A percentile compares a stretch with the other conserved stretches of the same genome.
These are phyloP conservation scores for Chlamydomonas reinhardtii DNA, from an alignment of 163 green algal species.

Conservation along the genomic window DNA sequence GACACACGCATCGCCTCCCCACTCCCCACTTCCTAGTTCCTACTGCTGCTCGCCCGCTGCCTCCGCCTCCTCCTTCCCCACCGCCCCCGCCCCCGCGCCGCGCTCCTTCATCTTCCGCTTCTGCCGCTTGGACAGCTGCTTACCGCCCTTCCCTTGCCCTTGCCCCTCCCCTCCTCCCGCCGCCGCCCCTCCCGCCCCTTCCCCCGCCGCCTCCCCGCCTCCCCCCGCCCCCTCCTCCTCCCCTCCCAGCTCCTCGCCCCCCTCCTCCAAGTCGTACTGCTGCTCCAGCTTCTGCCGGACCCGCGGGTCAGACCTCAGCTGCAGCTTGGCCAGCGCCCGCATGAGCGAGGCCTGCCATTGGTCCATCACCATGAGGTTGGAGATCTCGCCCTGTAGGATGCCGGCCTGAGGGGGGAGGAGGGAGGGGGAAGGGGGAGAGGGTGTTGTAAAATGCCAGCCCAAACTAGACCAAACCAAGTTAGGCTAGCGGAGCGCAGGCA, in stretches of 20 bases:
- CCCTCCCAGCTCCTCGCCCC: background rate
- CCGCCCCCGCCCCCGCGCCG: no score
- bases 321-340: conserved; percentile 79
- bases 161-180: background rate
- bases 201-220: background rate
- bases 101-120: background rate
- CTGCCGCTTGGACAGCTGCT: conserved; percentile 22
- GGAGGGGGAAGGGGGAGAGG: conserved; percentile 18
- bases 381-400: conserved; percentile 84
- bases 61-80: no score
- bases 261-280: conserved; percentile 28
- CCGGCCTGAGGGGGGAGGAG: conserved; percentile 65
- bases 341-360: conserved; percentile 89
- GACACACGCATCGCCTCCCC: no score
- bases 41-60: background rate
- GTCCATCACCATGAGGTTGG: conserved; percentile 91
- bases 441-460: no score
- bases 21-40: no score
- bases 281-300: conserved; percentile 27
- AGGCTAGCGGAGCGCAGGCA: no score
- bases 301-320: conserved; percentile 56
- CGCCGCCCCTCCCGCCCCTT: background rate
- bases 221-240: background rate
- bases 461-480: no score
- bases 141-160: background rate